A percentile compares a stretch with the other conserved stretches of the same genome.
phyloP scores from a whole-genome alignment of 768 basidiomycete species.

The Lactifluus subvellereus region DNA sequence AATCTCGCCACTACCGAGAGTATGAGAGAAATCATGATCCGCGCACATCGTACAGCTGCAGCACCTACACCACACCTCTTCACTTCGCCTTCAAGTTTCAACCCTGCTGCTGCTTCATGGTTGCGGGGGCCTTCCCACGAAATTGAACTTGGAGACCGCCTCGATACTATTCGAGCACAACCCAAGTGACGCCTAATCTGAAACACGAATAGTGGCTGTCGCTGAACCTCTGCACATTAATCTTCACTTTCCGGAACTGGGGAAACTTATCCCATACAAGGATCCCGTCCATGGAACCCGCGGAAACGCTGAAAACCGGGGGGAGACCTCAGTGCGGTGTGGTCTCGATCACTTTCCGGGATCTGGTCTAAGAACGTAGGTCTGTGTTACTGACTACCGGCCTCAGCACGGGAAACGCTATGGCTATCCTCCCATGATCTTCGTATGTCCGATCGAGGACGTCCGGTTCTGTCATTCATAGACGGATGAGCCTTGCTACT shows the following conservation, averaged over 20 bases:
- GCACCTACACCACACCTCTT: not conserved
- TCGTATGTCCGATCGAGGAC: not conserved
- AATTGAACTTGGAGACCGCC: not conserved
- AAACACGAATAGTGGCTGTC: not conserved
- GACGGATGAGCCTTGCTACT: not conserved
- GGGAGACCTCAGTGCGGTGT: not conserved
- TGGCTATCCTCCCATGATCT: not conserved
- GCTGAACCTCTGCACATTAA: not conserved
- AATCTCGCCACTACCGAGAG: too few relatives aligned
- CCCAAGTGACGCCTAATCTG: not conserved
- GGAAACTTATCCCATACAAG: not conserved
- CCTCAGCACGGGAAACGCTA: not conserved
- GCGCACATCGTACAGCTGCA: not conserved
- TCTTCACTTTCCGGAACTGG: not conserved
- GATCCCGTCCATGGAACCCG: not conserved
- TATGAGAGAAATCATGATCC: too few relatives aligned
- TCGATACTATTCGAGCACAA: not conserved
- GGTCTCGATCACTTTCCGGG: not conserved
- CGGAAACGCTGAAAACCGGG: not conserved
- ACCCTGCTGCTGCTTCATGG: not conserved
- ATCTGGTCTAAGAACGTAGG: not conserved
- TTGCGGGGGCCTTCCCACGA: not conserved
- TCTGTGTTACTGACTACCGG: not conserved
- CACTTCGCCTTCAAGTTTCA: not conserved
- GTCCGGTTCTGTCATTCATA: not conserved